Evolutionary conservation across 2,329 filamentous ascomycete species (phyloP), one percentile per base, ranked within the genome.

Genomic region (Alternaria conjuncta): DNA sequence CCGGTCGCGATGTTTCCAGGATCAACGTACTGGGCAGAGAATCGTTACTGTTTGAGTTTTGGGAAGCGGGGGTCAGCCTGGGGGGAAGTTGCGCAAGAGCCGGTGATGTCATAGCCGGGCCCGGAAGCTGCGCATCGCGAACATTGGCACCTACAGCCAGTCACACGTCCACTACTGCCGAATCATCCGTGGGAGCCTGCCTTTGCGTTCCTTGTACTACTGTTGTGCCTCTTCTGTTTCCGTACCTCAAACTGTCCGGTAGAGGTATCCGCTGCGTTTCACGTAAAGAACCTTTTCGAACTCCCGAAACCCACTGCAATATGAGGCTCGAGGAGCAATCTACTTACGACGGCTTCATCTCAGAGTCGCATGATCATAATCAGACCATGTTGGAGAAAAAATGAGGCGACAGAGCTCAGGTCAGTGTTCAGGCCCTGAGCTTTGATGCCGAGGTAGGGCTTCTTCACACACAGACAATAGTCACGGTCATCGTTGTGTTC

Each of bases 61-160:
- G 61, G 45, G 54, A 44, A 46, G 61, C 61, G 63, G 67, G 68
- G 65, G 65, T 55, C 66, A 69, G 49, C 51, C 56, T 57, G 64
- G 30, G 55, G 57, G 55, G 57, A 66, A 63, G 63, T 67, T 49
- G 63, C 55, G 62, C 60, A 55, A 66, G 63, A 45, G 53, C 57
- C 54, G 49, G 63, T 73, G 70, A 74, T 67, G 70, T 74, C 72
- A 72, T 70, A 26, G 55, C 21, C 50, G 26, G 41, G 28, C 47
- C 60, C 59, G 66, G 70, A 72, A 73, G 69, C 63, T 46, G 44
- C 61, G 49, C 61, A 61, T 49, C 36, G 36, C n/a, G 36, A 41
- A 44, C 18, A 20, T 18, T 32, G 49, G 46, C 43, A 49, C 32
- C 45, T 53, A 45, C 55, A 65, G 41, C 54, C 41, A 47, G 46